Evolutionary conservation across 2,329 filamentous ascomycete species (phyloP), one percentile per base, ranked within the genome.

Genomic region (Fusarium sp.): DNA sequence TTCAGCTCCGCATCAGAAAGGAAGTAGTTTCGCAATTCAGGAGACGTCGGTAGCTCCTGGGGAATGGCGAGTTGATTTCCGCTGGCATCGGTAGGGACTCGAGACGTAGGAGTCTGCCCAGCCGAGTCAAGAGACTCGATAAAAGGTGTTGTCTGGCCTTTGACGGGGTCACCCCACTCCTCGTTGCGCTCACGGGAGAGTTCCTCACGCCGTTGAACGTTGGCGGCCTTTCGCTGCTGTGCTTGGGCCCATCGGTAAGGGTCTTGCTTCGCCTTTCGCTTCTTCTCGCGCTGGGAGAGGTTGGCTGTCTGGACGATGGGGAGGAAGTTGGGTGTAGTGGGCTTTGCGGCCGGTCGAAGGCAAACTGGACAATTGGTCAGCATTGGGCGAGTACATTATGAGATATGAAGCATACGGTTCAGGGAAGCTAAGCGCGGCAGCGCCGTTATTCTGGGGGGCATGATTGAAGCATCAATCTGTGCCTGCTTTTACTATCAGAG

Each of bases 241-340:
- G 91, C 88, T 76, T 96, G 92, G 4, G 89, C 89, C 76, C 90
- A 85, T 57, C 88, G 83, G 73, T 96, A 97, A 1, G 93, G 93
- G 69, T 98, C 92, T 72, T 86, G 85, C 73, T 89, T 87, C 57
- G 84, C 84, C 61, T 84, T 82, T 57, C 85, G 83, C 73, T 87
- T 87, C 77, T 85, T 85, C 65, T 90, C 84, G 65, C 86, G 82
- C 47, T 78, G 78, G 35, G 86, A 85, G 19, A 88, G 73, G 66
- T 85, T 86, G 45, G 90, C 88, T 61, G 85, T 85, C 66, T 91
- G 86, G 67, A 84, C 78, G 73, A 88, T 73, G 68, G 86, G 82
- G 69, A 89, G 78, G 70, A 81, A 80, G 68, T 78, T 80, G 61
- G 80, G 81, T 60, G 76, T 75, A 31, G 77, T 68, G 36, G 79